Percentiles rank a stretch among this genome's conserved stretches.
These are phyloP conservation scores for Linderniella brevidens DNA, from an alignment of 257 asterid genomes.

Conservation along the genomic window DNA sequence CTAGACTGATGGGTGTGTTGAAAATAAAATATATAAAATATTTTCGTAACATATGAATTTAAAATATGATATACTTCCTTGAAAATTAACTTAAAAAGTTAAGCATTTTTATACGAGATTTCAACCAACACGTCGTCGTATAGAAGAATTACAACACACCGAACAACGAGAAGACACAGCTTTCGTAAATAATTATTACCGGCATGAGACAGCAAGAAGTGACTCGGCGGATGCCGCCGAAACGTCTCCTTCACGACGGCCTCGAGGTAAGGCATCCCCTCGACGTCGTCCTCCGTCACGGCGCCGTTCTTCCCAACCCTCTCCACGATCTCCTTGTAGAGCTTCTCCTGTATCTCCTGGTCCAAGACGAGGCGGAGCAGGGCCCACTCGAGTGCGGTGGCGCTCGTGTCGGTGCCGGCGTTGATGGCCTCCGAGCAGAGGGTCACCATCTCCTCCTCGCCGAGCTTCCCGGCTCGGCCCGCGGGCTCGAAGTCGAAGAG, in stretches of 20 bases:
- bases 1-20: too few species aligned
- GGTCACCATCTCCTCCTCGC: constrained; percentile 78
- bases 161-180: background rate
- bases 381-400: constrained; percentile 84
- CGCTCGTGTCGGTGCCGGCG: constrained; percentile 96
- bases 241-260: constrained; percentile 74
- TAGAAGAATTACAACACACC: background rate
- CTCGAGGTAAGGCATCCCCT: constrained; percentile 60
- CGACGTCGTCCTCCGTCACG: constrained; percentile 45
- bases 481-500: constrained; percentile 43
- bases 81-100: background rate
- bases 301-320: constrained; percentile 45
- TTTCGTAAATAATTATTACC: constrained; percentile 11
- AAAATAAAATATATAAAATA: too few species aligned
- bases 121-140: background rate
- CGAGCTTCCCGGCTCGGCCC: constrained; percentile 36
- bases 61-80: too few species aligned
- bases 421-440: constrained; percentile 74
- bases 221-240: constrained; percentile 82
- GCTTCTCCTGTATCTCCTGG: constrained; percentile 59
- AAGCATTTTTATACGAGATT: background rate
- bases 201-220: constrained; percentile 82
- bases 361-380: constrained; percentile 46
- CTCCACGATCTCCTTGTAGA: constrained; percentile 48
- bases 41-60: too few species aligned